Base-by-base conservation (phyloP, 2,329 filamentous ascomycete genomes). In the Pseudogymnoascus sp. region DNA sequence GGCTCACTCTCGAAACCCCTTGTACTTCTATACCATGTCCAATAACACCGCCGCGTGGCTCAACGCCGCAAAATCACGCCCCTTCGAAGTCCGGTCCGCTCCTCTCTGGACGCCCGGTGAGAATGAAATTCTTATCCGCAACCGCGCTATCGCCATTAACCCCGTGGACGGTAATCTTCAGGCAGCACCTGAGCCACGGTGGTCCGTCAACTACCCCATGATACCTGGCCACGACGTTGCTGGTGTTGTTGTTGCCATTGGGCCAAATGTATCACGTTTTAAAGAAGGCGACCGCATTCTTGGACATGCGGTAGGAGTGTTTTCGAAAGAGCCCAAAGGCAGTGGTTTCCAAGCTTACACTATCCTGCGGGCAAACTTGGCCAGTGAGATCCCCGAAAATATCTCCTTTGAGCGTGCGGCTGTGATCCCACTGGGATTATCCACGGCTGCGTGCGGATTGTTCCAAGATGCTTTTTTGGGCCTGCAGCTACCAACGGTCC, bases 171-270 rank as follows among this genome's bases (percentile, higher is more conserved):
- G 67, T 45, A 67, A 67, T 7, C 69, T 75, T 25, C 72, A 75
- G 65, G 62, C 55, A 7, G 5, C 9, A 42, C 13, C 25, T 13
- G 13, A 29, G 6, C 33, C 18, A 6, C n/a, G 33, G 12, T 60
- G 27, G 29, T 25, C 25, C 12, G 12, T n/a, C 4, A 37, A 6
- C 13, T 73, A 72, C 45, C 75, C 74, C 7, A 64, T 62, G 12
- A 66, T 84, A 12, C 74, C 80, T 2, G 77, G 75, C 15, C 82
- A 79, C 7, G 82, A 86, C 65, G 80, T 81, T 35, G 78, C 83
- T 3, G 82, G 83, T 40, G 78, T 78, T 62, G 76, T 85, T 48
- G 66, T 82, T 37, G 77, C 79, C 33, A 75, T 83, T 25, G 82
- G 82, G 31, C 68, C 76, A 63, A 58, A 35, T 2, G 62, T 67